These are phyloP conservation scores for Eucalyptus marginata DNA, from an alignment of 345 rosid genomes.

Conservation along the genomic window DNA sequence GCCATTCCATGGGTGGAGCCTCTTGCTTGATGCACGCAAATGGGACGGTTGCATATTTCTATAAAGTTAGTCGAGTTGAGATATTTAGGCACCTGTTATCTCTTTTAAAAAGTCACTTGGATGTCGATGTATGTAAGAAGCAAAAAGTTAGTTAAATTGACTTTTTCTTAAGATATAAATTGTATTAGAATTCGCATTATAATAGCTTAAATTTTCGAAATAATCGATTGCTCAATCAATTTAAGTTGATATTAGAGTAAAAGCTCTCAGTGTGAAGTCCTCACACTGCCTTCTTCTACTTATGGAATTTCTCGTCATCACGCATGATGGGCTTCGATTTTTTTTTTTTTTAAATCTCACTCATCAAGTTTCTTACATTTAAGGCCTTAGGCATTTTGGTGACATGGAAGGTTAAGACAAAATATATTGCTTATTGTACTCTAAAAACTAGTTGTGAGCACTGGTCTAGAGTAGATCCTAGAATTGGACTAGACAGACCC, in stretches of 20 bases:
- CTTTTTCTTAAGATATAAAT: neutral
- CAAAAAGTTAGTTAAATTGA: neutral
- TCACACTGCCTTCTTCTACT: neutral
- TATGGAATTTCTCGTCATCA: neutral
- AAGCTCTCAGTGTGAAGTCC: neutral
- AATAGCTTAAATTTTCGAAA: neutral
- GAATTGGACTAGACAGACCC: neutral
- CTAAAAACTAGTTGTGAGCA: neutral
- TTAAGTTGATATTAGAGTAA: neutral
- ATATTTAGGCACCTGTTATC: neutral
- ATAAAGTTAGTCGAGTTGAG: neutral
- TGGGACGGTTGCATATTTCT: neutral
- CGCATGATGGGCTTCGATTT: neutral
- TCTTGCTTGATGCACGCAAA: neutral
- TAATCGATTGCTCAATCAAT: neutral
- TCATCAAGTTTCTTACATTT: neutral
- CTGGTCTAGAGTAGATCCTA: neutral
- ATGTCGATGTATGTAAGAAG: neutral
- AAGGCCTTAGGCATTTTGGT: neutral
- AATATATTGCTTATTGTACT: neutral
- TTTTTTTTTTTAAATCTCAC: neutral
- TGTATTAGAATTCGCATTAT: neutral
- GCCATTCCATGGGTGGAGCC: neutral
- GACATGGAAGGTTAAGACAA: neutral
- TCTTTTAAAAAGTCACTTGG: neutral